phyloP scores from a whole-genome alignment of 2,329 filamentous ascomycete species.

The Knoxdaviesia proteae region DNA sequence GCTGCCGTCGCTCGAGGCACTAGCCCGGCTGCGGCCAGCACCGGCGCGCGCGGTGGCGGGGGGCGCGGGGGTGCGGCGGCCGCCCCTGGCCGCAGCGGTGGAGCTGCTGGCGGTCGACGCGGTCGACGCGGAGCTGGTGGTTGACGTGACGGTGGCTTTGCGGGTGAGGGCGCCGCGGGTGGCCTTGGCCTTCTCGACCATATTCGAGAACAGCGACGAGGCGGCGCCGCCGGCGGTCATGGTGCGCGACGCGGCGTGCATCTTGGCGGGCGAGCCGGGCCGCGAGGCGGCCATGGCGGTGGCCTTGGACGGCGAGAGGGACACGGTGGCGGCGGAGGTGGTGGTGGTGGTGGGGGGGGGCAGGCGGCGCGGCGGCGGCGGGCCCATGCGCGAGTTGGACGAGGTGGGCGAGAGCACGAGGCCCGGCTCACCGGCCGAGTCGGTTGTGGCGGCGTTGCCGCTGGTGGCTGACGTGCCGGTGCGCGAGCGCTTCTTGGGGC shows the following conservation, averaged over 20 bases:
- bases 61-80: conserved; percentile 16
- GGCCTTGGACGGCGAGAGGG: conserved; percentile 15
- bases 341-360: conserved; percentile 1
- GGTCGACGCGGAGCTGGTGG: conserved; percentile 21
- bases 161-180: conserved; percentile 26
- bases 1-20: conserved; percentile 43
- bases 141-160: conserved; percentile 24
- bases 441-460: conserved; percentile 15
- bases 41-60: conserved; percentile 14
- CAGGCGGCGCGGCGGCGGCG: conserved; percentile 8
- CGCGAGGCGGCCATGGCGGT: conserved; percentile 22
- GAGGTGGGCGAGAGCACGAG: conserved; percentile 66
- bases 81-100: conserved; percentile 8
- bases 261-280: conserved; percentile 42
- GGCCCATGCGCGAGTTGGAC: conserved; percentile 52
- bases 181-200: conserved; percentile 40
- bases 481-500: conserved; percentile 47
- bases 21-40: conserved; percentile 22
- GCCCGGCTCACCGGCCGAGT: conserved; percentile 21
- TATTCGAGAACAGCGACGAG: conserved; percentile 25
- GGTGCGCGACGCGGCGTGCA: conserved; percentile 5
- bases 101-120: conserved; percentile 20
- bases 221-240: conserved; percentile 17
- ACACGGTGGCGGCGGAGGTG: conserved; percentile 7
- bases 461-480: conserved; percentile 10